These are phyloP conservation scores for Schwanniomyces vanrijiae DNA, from an alignment of 805 yeast genomes.

Conservation along the genomic window DNA sequence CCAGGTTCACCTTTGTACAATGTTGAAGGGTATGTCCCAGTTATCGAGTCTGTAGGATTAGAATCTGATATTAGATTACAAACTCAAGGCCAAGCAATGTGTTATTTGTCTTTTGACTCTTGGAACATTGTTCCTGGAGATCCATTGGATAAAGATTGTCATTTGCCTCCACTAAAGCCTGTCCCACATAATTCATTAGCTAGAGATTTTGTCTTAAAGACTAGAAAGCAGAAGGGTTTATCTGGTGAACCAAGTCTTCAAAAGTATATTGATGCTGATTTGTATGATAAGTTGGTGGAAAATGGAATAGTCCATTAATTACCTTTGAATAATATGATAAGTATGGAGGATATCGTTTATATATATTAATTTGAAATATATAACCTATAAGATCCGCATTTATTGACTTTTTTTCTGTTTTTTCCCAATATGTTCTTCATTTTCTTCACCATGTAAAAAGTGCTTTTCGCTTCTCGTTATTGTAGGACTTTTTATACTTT, in stretches of 20 bases:
- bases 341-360: neutral
- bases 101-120: constrained; percentile 60
- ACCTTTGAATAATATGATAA: neutral
- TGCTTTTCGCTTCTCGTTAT: neutral
- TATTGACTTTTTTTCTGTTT: neutral
- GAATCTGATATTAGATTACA: constrained; percentile 81
- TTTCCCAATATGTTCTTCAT: neutral
- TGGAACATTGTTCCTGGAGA: constrained; percentile 91
- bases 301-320: constrained; percentile 32
- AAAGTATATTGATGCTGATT: constrained; percentile 64
- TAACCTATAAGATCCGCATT: neutral
- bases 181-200: constrained; percentile 72
- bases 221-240: constrained; percentile 85
- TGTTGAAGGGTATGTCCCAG: constrained; percentile 71
- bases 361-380: neutral
- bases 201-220: constrained; percentile 85
- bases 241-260: constrained; percentile 67
- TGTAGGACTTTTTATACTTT: constrained; percentile 2
- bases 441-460: neutral
- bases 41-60: constrained; percentile 85
- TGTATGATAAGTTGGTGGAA: constrained; percentile 53
- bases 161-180: constrained; percentile 70
- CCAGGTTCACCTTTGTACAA: constrained; percentile 71
- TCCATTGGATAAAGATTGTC: constrained; percentile 70
- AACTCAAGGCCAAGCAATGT: constrained; percentile 77